These are phyloP conservation scores for Mucor lusitanicus DNA, from an alignment of 371 early-diverging fungal species.

Conservation along the genomic window DNA sequence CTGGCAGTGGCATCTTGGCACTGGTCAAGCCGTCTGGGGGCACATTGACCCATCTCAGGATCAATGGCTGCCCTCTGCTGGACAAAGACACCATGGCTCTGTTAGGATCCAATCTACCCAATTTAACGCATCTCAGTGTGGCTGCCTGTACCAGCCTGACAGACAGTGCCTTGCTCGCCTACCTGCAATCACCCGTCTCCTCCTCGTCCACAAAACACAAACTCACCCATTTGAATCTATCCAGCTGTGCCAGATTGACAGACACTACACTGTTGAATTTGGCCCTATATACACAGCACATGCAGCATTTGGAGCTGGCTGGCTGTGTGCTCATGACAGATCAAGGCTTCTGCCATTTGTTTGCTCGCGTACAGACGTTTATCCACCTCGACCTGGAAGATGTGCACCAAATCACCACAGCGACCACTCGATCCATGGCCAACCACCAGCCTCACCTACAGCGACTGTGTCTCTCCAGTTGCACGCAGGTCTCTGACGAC, in stretches of 20 bases:
- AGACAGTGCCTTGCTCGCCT: conserved; percentile 40
- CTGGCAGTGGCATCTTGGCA: conserved; percentile 39
- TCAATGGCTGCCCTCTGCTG: conserved; percentile 53
- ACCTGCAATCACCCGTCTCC: conserved; percentile 17
- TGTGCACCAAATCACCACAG: conserved; percentile 46
- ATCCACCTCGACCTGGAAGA: conserved; percentile 59
- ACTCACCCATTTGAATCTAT: conserved; percentile 52
- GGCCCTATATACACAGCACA: conserved; percentile 28
- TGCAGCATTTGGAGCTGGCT: conserved; percentile 56
- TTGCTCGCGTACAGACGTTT: conserved; percentile 41
- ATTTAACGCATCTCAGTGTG: conserved; percentile 48
- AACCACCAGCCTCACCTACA: conserved; percentile 36
- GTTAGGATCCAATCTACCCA: conserved; percentile 39
- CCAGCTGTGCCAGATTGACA: conserved; percentile 49
- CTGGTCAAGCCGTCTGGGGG: conserved; percentile 24
- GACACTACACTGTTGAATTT: conserved; percentile 44
- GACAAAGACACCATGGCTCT: conserved; percentile 44
- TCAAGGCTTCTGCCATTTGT: conserved; percentile 46
- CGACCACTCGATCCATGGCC: conserved; percentile 50
- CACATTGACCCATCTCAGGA: conserved; percentile 40
- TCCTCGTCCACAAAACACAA: neutral
- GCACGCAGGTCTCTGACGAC: conserved; percentile 51
- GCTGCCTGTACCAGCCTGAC: conserved; percentile 50
- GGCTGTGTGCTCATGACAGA: conserved; percentile 52
- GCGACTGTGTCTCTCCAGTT: conserved; percentile 54